Conservation (phyloP, 768 basidiomycete genomes). For the Clitopilus passeckerianus region DNA sequence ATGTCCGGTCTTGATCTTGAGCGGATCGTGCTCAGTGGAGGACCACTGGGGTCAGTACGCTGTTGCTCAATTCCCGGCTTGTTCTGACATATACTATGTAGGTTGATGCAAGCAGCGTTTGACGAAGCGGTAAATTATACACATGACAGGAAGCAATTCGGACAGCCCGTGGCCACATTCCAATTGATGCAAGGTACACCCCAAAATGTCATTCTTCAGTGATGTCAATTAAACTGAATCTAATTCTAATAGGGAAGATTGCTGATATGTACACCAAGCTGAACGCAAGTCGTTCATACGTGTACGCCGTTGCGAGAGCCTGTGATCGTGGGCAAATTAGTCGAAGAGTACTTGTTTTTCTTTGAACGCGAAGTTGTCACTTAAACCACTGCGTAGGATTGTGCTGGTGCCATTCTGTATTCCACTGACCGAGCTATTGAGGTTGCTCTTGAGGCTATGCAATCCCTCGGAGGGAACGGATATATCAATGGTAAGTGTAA, state of each 20-base stretch:
- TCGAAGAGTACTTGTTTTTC: slow-evolving; percentile 51
- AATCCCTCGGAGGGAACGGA: slow-evolving; percentile 92
- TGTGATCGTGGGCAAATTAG: slow-evolving; percentile 80
- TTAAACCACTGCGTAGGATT: slow-evolving; percentile 55
- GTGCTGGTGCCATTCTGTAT: slow-evolving; percentile 91
- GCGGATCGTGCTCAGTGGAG: slow-evolving; percentile 86
- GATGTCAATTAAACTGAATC: slow-evolving; percentile 5
- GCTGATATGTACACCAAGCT: slow-evolving; percentile 96
- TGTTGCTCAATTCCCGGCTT: slow-evolving; percentile 2
- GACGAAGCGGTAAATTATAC: slow-evolving; percentile 85
- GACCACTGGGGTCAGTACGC: slow-evolving; percentile 72
- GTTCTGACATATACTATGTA: slow-evolving; percentile 19
- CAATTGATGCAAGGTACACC: slow-evolving; percentile 89
- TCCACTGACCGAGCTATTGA: slow-evolving; percentile 91
- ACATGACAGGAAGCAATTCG: slow-evolving; percentile 93
- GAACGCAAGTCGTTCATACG: slow-evolving; percentile 83
- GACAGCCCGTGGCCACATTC: slow-evolving; percentile 81
- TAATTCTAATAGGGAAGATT: slow-evolving; percentile 53
- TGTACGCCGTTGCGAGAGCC: slow-evolving; percentile 88
- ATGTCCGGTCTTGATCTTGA: slow-evolving; percentile 96
- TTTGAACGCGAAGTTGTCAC: neutral
- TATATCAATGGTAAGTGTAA: slow-evolving; percentile 76
- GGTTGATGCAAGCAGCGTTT: slow-evolving; percentile 91
- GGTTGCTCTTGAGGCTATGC: slow-evolving; percentile 88
- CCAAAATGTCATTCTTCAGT: neutral